Conservation (phyloP, 768 basidiomycete species). For the Naganishia vaughanmartiniae region DNA sequence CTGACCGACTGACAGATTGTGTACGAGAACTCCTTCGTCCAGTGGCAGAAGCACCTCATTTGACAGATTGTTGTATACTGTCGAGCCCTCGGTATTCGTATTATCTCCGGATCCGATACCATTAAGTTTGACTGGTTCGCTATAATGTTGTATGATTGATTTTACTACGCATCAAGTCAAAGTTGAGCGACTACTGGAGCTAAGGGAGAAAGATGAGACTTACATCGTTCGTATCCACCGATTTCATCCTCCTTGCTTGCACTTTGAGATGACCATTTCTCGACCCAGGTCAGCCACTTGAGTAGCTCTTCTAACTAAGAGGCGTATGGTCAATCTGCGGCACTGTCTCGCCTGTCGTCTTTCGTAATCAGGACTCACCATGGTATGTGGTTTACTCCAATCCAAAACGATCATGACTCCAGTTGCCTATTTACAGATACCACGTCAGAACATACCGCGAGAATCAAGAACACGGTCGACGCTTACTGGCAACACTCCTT, state of each 20-base stretch:
- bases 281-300: slow-evolving; percentile 81
- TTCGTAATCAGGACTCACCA: slow-evolving; percentile 55
- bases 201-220: slow-evolving; percentile 48
- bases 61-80: slow-evolving; percentile 12
- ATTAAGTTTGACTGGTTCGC: slow-evolving; percentile 63
- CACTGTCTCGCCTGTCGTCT: neutral
- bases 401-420: slow-evolving; percentile 78
- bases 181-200: slow-evolving; percentile 21
- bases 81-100: slow-evolving; percentile 58
- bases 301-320: slow-evolving; percentile 64
- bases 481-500: slow-evolving; percentile 51
- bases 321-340: neutral
- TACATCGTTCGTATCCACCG: slow-evolving; percentile 78
- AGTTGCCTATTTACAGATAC: slow-evolving; percentile 40
- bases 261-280: slow-evolving; percentile 67
- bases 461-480: slow-evolving; percentile 63
- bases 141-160: slow-evolving; percentile 82
- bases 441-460: neutral
- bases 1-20: slow-evolving; percentile 59
- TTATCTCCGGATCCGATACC: slow-evolving; percentile 56
- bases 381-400: slow-evolving; percentile 93
- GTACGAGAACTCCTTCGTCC: slow-evolving; percentile 77
- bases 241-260: slow-evolving; percentile 54
- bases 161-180: slow-evolving; percentile 61
- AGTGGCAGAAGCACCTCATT: slow-evolving; percentile 72